A percentile compares a stretch with the other conserved stretches of the same genome.
phyloP scores from a whole-genome alignment of 2,329 filamentous ascomycete species.

The Ophiobolus disseminans region DNA sequence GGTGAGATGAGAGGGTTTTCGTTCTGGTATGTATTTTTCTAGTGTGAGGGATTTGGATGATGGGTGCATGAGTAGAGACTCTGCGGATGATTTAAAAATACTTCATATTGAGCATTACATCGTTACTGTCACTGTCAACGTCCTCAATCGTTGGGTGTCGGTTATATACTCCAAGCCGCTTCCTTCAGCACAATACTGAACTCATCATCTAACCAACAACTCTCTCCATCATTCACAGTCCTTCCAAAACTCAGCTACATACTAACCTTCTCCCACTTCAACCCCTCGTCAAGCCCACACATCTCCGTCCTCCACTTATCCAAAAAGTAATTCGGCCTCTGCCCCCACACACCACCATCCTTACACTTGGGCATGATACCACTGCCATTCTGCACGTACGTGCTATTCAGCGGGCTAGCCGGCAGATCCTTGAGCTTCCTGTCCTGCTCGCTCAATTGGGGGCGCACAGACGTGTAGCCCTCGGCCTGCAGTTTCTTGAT shows the following conservation, averaged over 20 bases:
- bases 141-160: no score
- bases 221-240: neutral
- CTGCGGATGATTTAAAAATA: no score
- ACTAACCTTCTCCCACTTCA: constrained; percentile 45
- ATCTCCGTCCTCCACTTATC: constrained; percentile 54
- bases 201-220: no score
- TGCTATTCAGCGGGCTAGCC: constrained; percentile 57
- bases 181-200: no score
- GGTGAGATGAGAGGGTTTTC: no score
- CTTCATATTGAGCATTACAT: no score
- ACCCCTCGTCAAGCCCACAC: constrained; percentile 51
- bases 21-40: no score
- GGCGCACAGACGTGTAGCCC: constrained; percentile 53
- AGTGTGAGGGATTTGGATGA: no score
- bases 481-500: constrained; percentile 59
- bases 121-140: no score
- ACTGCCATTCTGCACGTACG: constrained; percentile 57
- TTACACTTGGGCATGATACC: constrained; percentile 57
- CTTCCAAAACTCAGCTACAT: constrained; percentile 14
- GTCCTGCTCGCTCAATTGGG: constrained; percentile 50
- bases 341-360: constrained; percentile 52
- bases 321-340: constrained; percentile 53
- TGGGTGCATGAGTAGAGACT: no score
- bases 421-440: constrained; percentile 47
- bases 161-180: no score